These are phyloP conservation scores for Flaveria ramosissima DNA, from an alignment of 129 eudicot species.

Conservation along the genomic window DNA sequence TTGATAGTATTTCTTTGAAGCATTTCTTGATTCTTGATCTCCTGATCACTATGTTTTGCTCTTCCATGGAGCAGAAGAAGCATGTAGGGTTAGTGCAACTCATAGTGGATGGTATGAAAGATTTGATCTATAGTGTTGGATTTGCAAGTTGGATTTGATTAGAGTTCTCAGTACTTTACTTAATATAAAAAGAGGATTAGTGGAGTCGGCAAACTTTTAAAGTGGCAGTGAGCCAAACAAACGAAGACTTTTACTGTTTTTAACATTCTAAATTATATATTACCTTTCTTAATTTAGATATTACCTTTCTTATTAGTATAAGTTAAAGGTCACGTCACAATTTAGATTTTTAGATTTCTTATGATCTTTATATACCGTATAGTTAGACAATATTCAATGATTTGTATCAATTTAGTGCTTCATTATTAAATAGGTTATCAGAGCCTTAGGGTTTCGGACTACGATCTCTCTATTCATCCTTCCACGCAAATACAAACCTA, in stretches of 20 bases:
- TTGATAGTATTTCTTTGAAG: conserved; percentile 46
- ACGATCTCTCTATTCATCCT: too few species aligned
- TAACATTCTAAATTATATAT: conserved; percentile 14
- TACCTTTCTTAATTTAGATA: background rate
- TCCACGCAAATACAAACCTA: too few species aligned
- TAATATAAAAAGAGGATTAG: conserved; percentile 31
- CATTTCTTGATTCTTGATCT: conserved; percentile 47
- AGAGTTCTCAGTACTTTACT: conserved; percentile 6
- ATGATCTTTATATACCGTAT: too few species aligned
- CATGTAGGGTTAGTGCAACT: conserved; percentile 59
- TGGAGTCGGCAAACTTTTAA: conserved; percentile 49
- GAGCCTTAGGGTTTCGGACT: too few species aligned
- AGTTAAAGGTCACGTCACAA: too few species aligned
- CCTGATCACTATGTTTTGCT: conserved; percentile 49
- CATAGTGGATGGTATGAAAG: conserved; percentile 34
- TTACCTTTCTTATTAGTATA: background rate
- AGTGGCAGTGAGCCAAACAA: conserved; percentile 46
- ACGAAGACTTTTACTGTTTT: conserved; percentile 40
- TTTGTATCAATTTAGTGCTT: too few species aligned
- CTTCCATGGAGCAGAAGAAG: conserved; percentile 83
- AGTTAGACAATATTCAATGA: too few species aligned
- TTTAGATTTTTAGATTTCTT: too few species aligned
- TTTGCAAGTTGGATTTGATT: conserved; percentile 37
- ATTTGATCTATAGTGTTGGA: conserved; percentile 18
- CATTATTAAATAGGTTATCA: too few species aligned